Percentiles rank a stretch among this genome's conserved stretches.
Evolutionary conservation across 2,329 filamentous ascomycete genomes (phyloP).

Genomic region (Botrytis fragariae): DNA sequence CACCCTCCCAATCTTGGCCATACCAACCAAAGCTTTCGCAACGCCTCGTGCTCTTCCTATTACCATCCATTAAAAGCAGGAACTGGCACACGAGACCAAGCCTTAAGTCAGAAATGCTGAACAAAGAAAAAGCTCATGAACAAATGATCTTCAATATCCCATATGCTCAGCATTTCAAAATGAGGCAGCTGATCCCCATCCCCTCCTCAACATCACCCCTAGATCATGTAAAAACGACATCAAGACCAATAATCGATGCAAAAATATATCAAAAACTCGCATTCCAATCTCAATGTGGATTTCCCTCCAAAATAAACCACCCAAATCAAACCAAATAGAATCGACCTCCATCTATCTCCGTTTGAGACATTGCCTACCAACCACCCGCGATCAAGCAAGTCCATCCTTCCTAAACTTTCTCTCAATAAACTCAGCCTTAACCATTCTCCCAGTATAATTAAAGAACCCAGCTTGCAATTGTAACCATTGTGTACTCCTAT

Average conservation of each 20-base stretch:
- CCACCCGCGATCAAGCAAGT: not conserved
- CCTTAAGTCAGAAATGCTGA: not conserved
- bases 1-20: not conserved
- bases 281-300: not conserved
- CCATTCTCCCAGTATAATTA: conserved; percentile 38
- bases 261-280: not conserved
- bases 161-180: not conserved
- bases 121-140: not conserved
- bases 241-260: not conserved
- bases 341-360: no score
- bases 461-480: conserved; percentile 37
- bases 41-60: not conserved
- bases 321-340: not conserved
- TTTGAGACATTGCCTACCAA: not conserved
- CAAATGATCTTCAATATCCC: not conserved
- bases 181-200: not conserved
- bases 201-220: no score
- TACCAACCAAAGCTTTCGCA: not conserved
- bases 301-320: not conserved
- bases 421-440: conserved; percentile 35
- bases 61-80: not conserved
- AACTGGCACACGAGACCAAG: not conserved
- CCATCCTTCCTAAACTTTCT: conserved; percentile 35
- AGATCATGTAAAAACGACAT: not conserved
- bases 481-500: conserved; percentile 35